Conservation (phyloP, 2,329 filamentous ascomycete genomes). For the Zymoseptoria tritici region DNA sequence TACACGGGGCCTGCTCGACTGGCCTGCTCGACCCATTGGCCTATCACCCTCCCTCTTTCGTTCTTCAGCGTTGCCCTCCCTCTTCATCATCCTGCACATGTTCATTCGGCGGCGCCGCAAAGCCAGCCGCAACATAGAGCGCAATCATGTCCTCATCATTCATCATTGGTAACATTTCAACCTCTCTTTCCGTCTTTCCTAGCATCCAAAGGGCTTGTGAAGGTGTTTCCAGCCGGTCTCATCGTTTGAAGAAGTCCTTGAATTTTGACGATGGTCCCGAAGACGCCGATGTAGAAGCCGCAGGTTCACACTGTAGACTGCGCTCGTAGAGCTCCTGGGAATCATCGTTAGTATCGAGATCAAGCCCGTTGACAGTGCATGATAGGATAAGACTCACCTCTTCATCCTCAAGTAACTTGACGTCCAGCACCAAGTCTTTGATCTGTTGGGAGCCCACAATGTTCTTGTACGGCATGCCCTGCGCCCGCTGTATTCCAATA, state of each 20-base stretch:
- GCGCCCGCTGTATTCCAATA: constrained; percentile 83
- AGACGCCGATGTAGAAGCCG: constrained; percentile 26
- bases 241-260: constrained; percentile 41
- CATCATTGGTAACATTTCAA: neutral
- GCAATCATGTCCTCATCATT: neutral
- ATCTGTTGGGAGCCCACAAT: constrained; percentile 47
- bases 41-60: too few relatives aligned
- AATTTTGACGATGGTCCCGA: constrained; percentile 30
- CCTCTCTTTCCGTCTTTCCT: neutral
- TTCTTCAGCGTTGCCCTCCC: neutral
- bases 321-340: constrained; percentile 52
- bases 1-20: too few relatives aligned
- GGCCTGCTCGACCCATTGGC: too few relatives aligned
- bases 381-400: constrained; percentile 54
- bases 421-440: constrained; percentile 70
- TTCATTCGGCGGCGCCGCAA: neutral
- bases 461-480: constrained; percentile 72
- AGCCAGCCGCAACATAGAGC: neutral
- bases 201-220: neutral
- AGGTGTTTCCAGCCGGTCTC: constrained; percentile 11
- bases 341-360: constrained; percentile 10
- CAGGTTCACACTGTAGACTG: constrained; percentile 46
- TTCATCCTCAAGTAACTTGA: constrained; percentile 74
- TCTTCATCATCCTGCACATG: neutral
- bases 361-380: neutral